Base-by-base conservation (phyloP, 2,329 filamentous ascomycete genomes). In the Colletotrichum godetiae region DNA sequence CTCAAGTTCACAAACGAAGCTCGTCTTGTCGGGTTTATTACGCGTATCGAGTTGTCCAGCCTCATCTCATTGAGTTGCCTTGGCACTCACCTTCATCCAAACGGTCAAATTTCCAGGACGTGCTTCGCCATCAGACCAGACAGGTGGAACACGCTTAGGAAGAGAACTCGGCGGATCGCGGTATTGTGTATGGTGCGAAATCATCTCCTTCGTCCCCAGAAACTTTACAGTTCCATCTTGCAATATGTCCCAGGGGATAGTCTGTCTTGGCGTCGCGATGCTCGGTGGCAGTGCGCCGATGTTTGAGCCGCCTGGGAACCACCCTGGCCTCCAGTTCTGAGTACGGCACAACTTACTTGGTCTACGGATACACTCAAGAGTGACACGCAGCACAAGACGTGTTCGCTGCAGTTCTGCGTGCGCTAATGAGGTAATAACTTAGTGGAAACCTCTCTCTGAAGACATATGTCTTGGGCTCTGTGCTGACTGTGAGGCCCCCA, bases 111-210 rank as follows among this genome's bases (percentile, higher is more conserved):
- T 11, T 27, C 19, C 24, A 49, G 27, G 49, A 49, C 22, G 12
- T 15, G n/a, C 61, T 27, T n/a, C 49, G 37, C 59, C 60, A 27
- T 42, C 27, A 52, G 13, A 19, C 8, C 13, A 33, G 55, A 4
- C 4, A 22, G 62, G 46, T n/a, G 27, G n/a, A 37, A 46, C 24
- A 19, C 10, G 31, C 31, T 42, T 55, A 12, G 7, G 37, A 1
- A 8, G 37, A 42, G 37, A 46, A 46, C 31, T 42, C 24, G 11
- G 42, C 55, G 19, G 24, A 27, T 37, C 55, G 56, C 37, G 37
- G 13, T n/a, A 10, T 22, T 71, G 49, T 61, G 68, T 61, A 56
- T 67, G 63, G 63, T 72, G 68, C 68, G 27, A 67, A 57, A 61
- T 29, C 19, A 37, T 24, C 22, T 13, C 46, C n/a, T 53, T 29